Conservation (phyloP, 164 flowering plant species). For the Vitis labrusca region DNA sequence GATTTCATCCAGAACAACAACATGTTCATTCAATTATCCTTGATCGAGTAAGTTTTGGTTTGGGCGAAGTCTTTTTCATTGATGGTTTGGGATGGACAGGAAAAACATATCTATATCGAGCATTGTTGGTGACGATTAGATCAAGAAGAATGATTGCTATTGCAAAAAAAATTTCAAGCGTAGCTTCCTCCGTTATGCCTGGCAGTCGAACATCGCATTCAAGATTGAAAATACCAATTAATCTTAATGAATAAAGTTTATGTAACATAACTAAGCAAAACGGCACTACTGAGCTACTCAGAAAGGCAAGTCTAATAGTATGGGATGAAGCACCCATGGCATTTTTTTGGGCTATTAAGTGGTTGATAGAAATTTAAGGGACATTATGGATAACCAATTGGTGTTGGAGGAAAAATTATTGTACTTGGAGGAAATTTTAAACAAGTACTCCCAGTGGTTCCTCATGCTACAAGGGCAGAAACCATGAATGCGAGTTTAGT, state of each 20-base stretch:
- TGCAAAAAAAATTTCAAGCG: slow-evolving; percentile 15
- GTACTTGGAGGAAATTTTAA: slow-evolving; percentile 19
- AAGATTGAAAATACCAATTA: slow-evolving; percentile 20
- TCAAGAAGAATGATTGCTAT: slow-evolving; percentile 6
- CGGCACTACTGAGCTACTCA: background rate
- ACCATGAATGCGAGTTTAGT: slow-evolving; percentile 5
- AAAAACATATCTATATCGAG: slow-evolving; percentile 18
- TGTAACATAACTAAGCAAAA: slow-evolving; percentile 12
- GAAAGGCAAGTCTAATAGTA: background rate
- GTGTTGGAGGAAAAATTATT: slow-evolving; percentile 13
- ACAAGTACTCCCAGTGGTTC: slow-evolving; percentile 13
- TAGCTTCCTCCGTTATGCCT: slow-evolving; percentile 15
- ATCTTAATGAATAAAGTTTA: no score
- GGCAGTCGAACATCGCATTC: slow-evolving; percentile 31
- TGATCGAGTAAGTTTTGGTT: background rate
- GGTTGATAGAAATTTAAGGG: slow-evolving; percentile 10
- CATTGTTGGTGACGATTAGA: slow-evolving; percentile 14
- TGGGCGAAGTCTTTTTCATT: slow-evolving; percentile 8
- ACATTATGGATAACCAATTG: background rate
- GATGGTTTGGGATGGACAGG: slow-evolving; percentile 24
- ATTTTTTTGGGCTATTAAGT: background rate
- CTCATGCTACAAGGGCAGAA: background rate
- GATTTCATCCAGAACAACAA: background rate
- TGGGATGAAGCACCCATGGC: slow-evolving; percentile 20
- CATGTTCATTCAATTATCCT: background rate